Evolutionary conservation across 2,329 filamentous ascomycete genomes (phyloP), one percentile per base, ranked within the genome.

Genomic region (Biscogniauxia mediterranea): DNA sequence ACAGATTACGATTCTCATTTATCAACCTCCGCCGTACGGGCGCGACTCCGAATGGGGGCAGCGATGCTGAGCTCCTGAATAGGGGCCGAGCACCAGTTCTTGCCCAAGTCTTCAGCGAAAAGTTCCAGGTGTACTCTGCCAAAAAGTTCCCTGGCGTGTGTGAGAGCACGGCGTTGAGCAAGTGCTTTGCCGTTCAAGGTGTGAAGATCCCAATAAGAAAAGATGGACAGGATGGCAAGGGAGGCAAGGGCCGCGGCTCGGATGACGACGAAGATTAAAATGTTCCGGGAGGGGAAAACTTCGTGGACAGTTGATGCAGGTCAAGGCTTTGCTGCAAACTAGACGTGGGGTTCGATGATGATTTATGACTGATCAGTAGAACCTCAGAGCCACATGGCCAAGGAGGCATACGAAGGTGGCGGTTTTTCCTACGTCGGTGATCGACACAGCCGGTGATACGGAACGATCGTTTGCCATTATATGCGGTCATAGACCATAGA

Each of bases 121-220:
- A 88, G 2, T 98, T 99, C 80, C 91, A 92, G 58, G 95, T 99
- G 28, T 98, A 90, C 77, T 96, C 92, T 2, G 95, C 95, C 54
- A 99, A 99, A 83, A 97, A 97, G 72, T 99, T 99, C 76, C 95
- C 95, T 0, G 95, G 95, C 50, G 95, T 99, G 1, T 97, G 96
- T 61, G 94, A 98, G 74, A 96, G 91, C 75, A 99, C 95, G 0
- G 78, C 87, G 3, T 80, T 98, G 19, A 97, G 93, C 82, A 97
- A 96, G 76, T 91, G 88, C 64, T 98, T 99, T 78, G 94, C 95
- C 3, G 83, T 86, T 1, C 95, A 99, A 72, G 95, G 95, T 23
- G 96, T 97, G 77, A 97, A 97, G 77, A 97, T 98, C 23, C 94
- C 94, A 0, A 97, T 98, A 58, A 83, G 94, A 21, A 97, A 97